Conservation (phyloP, 2,329 filamentous ascomycete genomes). For the Rugonectria rugulosa region DNA sequence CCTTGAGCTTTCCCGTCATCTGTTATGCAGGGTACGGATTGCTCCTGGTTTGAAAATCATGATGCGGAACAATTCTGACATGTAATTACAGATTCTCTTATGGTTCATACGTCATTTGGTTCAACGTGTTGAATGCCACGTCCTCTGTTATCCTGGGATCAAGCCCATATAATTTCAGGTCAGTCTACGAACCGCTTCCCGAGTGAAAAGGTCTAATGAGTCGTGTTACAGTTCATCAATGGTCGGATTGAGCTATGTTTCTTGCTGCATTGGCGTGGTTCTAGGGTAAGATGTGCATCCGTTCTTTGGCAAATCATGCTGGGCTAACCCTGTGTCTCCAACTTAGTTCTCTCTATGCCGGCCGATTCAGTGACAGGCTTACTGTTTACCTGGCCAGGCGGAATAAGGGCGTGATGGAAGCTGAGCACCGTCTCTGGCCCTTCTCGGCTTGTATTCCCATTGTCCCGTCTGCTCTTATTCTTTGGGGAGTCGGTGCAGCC, state of each 20-base stretch:
- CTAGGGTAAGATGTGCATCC: too few species aligned
- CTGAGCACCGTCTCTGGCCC: conserved; percentile 52
- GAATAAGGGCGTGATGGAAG: conserved; percentile 51
- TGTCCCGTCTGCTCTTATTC: conserved; percentile 39
- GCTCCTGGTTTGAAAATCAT: too few species aligned
- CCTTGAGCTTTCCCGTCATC: conserved; percentile 54
- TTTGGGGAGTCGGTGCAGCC: conserved; percentile 47
- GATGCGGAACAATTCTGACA: too few species aligned
- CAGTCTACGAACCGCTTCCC: too few species aligned
- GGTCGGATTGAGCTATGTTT: conserved; percentile 49
- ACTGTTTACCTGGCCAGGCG: conserved; percentile 48
- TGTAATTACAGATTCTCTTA: conserved; percentile 54
- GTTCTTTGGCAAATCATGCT: too few species aligned
- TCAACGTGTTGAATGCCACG: conserved; percentile 54
- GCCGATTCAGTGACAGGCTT: conserved; percentile 47
- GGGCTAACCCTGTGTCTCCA: too few species aligned
- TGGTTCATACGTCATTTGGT: conserved; percentile 52
- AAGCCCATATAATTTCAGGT: conserved; percentile 48
- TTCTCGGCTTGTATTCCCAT: conserved; percentile 42
- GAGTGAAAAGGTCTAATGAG: too few species aligned
- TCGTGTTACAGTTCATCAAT: too few species aligned
- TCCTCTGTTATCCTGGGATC: conserved; percentile 49
- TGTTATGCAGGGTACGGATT: conserved; percentile 52
- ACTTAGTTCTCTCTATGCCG: conserved; percentile 40
- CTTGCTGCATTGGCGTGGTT: conserved; percentile 45